These are phyloP conservation scores for Claviceps maximensis DNA, from an alignment of 2,329 filamentous ascomycete genomes.

Conservation along the genomic window DNA sequence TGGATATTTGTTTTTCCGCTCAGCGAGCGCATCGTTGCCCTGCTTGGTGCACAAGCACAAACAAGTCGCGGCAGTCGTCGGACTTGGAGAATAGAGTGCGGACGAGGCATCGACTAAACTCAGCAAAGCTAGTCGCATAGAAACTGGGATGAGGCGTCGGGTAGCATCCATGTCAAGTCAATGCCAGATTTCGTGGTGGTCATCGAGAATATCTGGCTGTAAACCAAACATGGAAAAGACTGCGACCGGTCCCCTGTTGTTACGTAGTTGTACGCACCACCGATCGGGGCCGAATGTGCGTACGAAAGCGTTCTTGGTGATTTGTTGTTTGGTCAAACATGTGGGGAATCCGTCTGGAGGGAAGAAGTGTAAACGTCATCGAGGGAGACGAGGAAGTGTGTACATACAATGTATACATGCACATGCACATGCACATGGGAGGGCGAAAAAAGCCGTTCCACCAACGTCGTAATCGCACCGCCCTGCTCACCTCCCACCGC, in stretches of 20 bases:
- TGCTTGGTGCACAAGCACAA: too few species aligned
- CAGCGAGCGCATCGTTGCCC: too few species aligned
- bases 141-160: background rate
- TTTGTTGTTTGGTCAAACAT: background rate
- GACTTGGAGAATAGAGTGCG: too few species aligned
- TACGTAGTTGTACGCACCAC: background rate
- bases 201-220: background rate
- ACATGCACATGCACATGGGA: too few species aligned
- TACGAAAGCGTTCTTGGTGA: background rate
- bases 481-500: background rate
- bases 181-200: background rate
- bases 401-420: too few species aligned
- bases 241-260: background rate
- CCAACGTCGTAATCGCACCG: background rate
- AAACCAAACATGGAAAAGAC: background rate
- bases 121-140: too few species aligned
- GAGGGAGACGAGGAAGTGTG: background rate
- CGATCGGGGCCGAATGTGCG: background rate
- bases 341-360: background rate
- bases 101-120: too few species aligned
- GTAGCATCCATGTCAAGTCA: background rate
- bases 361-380: background rate
- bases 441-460: background rate
- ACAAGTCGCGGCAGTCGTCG: too few species aligned
- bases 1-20: too few species aligned